A percentile compares a stretch with the other conserved stretches of the same genome.
These are phyloP conservation scores for Didymella exigua DNA, from an alignment of 2,329 filamentous ascomycete genomes.

Conservation along the genomic window DNA sequence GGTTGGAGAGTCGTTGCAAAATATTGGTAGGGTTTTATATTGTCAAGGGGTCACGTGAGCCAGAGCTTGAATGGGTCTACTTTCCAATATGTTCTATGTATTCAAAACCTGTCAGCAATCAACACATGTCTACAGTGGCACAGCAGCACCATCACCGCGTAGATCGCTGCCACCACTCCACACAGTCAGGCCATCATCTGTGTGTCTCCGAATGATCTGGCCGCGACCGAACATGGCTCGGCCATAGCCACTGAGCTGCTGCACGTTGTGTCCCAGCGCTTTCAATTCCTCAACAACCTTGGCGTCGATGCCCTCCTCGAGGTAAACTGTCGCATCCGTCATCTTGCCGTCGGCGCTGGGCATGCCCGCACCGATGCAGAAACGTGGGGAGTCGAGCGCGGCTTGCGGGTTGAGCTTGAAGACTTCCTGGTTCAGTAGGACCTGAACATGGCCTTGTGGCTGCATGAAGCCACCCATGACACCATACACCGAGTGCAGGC, in stretches of 20 bases:
- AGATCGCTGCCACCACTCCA: conserved; percentile 91
- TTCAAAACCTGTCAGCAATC: too few relatives aligned
- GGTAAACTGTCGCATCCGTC: conserved; percentile 69
- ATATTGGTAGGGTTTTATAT: too few relatives aligned
- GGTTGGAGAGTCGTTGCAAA: too few relatives aligned
- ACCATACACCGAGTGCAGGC: conserved; percentile 83
- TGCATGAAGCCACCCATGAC: conserved; percentile 99
- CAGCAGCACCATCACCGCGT: conserved; percentile 79
- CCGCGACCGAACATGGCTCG: conserved; percentile 81
- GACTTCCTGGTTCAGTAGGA: conserved; percentile 84
- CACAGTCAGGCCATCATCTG: conserved; percentile 74
- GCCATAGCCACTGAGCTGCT: conserved; percentile 68
- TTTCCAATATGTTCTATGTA: too few relatives aligned
- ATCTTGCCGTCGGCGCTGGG: conserved; percentile 63
- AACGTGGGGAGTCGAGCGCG: conserved; percentile 86
- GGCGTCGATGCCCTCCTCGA: conserved; percentile 81
- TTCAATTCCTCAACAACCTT: conserved; percentile 70
- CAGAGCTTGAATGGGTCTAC: too few relatives aligned
- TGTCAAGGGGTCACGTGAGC: too few relatives aligned
- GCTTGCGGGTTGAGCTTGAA: conserved; percentile 84
- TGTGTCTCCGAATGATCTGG: conserved; percentile 79
- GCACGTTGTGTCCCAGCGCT: conserved; percentile 73
- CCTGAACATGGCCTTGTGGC: conserved; percentile 93
- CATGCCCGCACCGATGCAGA: conserved; percentile 81
- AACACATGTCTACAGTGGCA: conserved; percentile 52